A percentile compares a stretch with the other conserved stretches of the same genome.
Conservation (phyloP, 345 rosid genomes). For the Erysimum cheiranthoides region DNA sequence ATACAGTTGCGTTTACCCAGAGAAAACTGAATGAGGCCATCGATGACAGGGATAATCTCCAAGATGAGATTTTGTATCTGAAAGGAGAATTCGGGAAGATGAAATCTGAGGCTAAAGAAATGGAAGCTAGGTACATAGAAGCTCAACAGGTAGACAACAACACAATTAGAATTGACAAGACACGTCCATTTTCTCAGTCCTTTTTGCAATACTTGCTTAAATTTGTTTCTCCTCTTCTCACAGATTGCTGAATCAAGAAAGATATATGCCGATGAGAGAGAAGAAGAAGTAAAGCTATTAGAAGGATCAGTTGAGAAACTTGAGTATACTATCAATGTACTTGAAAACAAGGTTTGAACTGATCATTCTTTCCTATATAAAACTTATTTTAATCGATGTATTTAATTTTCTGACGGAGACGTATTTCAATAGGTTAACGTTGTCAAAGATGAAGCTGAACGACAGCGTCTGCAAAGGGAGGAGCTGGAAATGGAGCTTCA, state of each 20-base stretch:
- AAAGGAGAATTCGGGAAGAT: slow-evolving; percentile 63
- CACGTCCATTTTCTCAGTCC: slow-evolving; percentile 9
- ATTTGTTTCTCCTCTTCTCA: slow-evolving; percentile 18
- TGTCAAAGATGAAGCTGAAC: slow-evolving; percentile 91
- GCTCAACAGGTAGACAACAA: slow-evolving; percentile 68
- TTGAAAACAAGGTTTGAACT: slow-evolving; percentile 78
- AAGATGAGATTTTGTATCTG: slow-evolving; percentile 59
- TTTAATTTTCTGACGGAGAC: slow-evolving; percentile 39
- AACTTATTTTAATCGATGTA: slow-evolving; percentile 6
- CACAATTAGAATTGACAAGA: slow-evolving; percentile 13
- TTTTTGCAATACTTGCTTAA: slow-evolving; percentile 26
- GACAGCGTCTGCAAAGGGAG: slow-evolving; percentile 85
- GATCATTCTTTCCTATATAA: slow-evolving; percentile 22
- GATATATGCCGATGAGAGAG: slow-evolving; percentile 75
- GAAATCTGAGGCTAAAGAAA: slow-evolving; percentile 60
- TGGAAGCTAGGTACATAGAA: slow-evolving; percentile 69
- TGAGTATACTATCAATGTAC: slow-evolving; percentile 74
- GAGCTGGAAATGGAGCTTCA: slow-evolving; percentile 89
- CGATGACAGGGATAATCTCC: slow-evolving; percentile 69
- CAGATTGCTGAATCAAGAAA: slow-evolving; percentile 83
- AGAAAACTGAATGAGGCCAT: slow-evolving; percentile 53
- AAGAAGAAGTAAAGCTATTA: slow-evolving; percentile 81
- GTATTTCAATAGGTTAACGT: slow-evolving; percentile 69
- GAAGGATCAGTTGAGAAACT: slow-evolving; percentile 95
- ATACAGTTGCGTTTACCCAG: slow-evolving; percentile 60